Percentiles rank a stretch among this genome's conserved stretches.
These are phyloP conservation scores for Cryphonectria japonica DNA, from an alignment of 2,329 filamentous ascomycete genomes.

Conservation along the genomic window DNA sequence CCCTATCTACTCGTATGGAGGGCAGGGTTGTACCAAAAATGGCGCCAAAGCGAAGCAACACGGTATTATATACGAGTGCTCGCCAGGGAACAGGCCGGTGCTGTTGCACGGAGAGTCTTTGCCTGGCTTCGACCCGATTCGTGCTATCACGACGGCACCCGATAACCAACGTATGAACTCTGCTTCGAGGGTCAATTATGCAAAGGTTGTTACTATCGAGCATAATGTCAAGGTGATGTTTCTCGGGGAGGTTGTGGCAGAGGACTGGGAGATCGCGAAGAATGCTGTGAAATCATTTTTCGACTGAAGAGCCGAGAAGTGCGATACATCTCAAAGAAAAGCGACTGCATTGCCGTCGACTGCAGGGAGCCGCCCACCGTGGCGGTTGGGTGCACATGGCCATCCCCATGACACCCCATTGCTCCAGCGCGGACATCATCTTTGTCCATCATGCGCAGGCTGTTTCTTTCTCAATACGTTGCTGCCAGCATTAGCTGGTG, in stretches of 20 bases:
- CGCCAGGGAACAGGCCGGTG: slow-evolving; percentile 36
- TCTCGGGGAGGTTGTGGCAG: slow-evolving; percentile 50
- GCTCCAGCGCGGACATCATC: background rate
- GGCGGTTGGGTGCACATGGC: background rate
- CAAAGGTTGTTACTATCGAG: slow-evolving; percentile 60
- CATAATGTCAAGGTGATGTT: slow-evolving; percentile 63
- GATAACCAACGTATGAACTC: slow-evolving; percentile 52
- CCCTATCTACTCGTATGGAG: slow-evolving; percentile 60
- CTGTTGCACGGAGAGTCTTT: slow-evolving; percentile 47
- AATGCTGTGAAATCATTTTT: slow-evolving; percentile 42
- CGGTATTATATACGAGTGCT: slow-evolving; percentile 53
- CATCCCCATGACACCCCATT: background rate
- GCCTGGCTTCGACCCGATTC: slow-evolving; percentile 53
- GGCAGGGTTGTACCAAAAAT: slow-evolving; percentile 55
- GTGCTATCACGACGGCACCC: slow-evolving; percentile 45
- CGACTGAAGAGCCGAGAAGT: background rate
- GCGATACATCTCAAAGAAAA: background rate
- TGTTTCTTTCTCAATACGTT: background rate
- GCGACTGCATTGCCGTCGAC: background rate
- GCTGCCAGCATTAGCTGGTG: background rate
- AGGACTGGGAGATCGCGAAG: slow-evolving; percentile 47
- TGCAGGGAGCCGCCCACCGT: background rate
- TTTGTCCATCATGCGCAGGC: background rate
- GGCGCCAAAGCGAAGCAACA: slow-evolving; percentile 57
- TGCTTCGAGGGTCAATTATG: slow-evolving; percentile 62